Conservation (phyloP, 345 rosid genomes). For the Arabis alpina region DNA sequence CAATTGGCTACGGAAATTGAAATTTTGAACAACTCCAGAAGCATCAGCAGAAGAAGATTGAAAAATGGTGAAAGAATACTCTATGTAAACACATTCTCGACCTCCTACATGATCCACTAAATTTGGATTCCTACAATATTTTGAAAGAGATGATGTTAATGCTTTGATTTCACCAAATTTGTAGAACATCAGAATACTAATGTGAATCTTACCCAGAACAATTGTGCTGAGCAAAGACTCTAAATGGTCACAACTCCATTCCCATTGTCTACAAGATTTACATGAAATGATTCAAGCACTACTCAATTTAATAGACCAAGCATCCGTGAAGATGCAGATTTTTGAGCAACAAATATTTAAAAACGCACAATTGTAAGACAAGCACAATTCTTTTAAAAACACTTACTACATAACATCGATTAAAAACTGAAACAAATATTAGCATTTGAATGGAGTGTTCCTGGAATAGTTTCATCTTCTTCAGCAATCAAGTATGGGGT, state of each 20-base stretch:
- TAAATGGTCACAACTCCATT: slow-evolving; percentile 9
- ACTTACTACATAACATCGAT: background rate
- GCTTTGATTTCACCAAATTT: background rate
- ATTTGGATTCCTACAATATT: background rate
- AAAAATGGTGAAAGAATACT: background rate
- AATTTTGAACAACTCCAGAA: background rate
- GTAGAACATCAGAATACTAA: background rate
- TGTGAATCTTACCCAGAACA: background rate
- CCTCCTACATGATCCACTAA: background rate
- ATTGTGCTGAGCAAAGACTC: background rate
- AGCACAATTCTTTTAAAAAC: background rate
- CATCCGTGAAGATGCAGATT: background rate
- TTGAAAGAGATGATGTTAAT: background rate
- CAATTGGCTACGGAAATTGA: background rate
- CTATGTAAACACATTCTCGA: background rate
- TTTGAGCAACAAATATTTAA: background rate
- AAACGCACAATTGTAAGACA: background rate
- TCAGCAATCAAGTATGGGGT: background rate
- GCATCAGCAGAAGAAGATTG: no score
- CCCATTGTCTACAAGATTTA: background rate
- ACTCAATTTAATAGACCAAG: background rate
- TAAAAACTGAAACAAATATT: background rate
- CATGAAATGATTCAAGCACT: background rate
- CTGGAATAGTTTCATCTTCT: background rate
- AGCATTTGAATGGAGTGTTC: background rate